A percentile compares a stretch with the other conserved stretches of the same genome.
Evolutionary conservation across 306 rosid genomes (phyloP).

Genomic region (Rosa persica): DNA sequence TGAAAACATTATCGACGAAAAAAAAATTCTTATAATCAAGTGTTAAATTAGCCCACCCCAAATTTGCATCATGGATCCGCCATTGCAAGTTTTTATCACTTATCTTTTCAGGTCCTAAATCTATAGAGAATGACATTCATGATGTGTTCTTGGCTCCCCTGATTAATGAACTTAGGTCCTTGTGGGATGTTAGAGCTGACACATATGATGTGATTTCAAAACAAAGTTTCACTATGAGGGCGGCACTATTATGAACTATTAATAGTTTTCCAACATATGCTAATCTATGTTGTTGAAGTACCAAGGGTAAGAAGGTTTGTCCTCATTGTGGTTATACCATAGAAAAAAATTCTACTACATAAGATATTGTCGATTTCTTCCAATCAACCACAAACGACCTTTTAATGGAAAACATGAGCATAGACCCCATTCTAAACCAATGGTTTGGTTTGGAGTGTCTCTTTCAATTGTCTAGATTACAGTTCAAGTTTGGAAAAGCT

Average conservation of each 20-base stretch:
- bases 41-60: too few relatives aligned
- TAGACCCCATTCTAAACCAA: neutral
- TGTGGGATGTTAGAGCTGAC: neutral
- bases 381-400: neutral
- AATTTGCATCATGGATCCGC: too few relatives aligned
- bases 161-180: neutral
- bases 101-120: too few relatives aligned
- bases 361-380: neutral
- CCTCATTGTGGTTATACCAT: neutral
- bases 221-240: neutral
- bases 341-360: neutral
- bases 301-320: neutral
- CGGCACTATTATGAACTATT: neutral
- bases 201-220: neutral
- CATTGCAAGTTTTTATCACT: too few relatives aligned
- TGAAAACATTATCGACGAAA: too few relatives aligned
- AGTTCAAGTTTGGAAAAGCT: too few relatives aligned
- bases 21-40: too few relatives aligned
- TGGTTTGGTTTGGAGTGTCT: too few relatives aligned
- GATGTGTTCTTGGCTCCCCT: neutral
- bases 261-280: neutral
- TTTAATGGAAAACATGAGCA: neutral
- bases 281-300: neutral
- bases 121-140: too few relatives aligned
- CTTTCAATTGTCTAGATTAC: too few relatives aligned